phyloP scores from a whole-genome alignment of 148 eudicot genomes.

The Nepenthes gracilis region DNA sequence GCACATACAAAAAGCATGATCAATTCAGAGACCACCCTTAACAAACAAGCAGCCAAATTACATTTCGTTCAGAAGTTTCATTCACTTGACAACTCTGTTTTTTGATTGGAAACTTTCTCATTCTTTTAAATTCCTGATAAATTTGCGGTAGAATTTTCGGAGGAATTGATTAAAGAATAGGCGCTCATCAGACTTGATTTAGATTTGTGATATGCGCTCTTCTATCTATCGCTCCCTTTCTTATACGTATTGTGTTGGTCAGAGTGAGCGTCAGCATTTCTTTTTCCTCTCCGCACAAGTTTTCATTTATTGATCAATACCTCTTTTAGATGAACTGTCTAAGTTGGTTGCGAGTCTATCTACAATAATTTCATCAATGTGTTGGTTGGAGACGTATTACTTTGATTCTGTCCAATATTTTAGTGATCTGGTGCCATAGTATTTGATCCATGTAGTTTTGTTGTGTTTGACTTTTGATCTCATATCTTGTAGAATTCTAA shows the following conservation, averaged over 20 bases:
- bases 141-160: conserved; percentile 25
- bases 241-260: not conserved
- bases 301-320: no score
- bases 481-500: conserved; percentile 51
- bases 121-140: conserved; percentile 3
- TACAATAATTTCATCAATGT: no score
- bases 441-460: not conserved
- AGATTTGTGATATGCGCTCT: conserved; percentile 50
- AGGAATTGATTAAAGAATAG: conserved; percentile 88
- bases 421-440: not conserved
- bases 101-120: not conserved
- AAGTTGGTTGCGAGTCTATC: no score
- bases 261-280: no score
- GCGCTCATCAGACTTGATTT: conserved; percentile 79
- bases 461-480: not conserved
- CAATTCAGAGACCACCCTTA: conserved; percentile 24
- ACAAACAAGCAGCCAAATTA: conserved; percentile 42
- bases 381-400: not conserved
- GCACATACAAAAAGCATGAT: conserved; percentile 51
- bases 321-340: no score
- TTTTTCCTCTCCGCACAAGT: not conserved
- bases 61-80: conserved; percentile 59
- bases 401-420: not conserved
- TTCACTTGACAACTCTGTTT: conserved; percentile 6
- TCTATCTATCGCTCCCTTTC: conserved; percentile 1